Percentiles rank a stretch among this genome's conserved stretches.
Evolutionary conservation across 441 rosid species (phyloP).

Genomic region (Pelargonium citronellum): DNA sequence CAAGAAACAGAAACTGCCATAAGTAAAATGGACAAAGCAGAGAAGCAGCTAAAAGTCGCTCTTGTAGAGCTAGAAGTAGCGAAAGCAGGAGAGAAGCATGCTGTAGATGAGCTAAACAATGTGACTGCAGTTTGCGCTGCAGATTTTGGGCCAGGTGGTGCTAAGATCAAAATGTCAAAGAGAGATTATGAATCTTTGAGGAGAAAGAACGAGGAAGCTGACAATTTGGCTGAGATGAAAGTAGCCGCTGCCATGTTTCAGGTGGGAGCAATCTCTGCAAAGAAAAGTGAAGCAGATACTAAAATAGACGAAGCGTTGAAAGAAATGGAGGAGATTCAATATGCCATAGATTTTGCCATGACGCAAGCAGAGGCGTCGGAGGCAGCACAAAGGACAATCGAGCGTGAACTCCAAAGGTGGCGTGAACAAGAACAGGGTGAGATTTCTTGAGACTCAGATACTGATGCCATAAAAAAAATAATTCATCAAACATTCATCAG

Average conservation of each 20-base stretch:
- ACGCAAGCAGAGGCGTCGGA: slow-evolving; percentile 94
- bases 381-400: slow-evolving; percentile 84
- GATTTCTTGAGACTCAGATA: slow-evolving; percentile 62
- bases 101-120: slow-evolving; percentile 58
- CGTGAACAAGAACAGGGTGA: slow-evolving; percentile 77
- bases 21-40: slow-evolving; percentile 59
- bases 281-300: slow-evolving; percentile 75
- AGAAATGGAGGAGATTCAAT: slow-evolving; percentile 72
- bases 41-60: slow-evolving; percentile 55
- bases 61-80: slow-evolving; percentile 85
- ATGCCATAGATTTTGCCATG: slow-evolving; percentile 56
- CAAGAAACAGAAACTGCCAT: slow-evolving; percentile 59
- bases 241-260: slow-evolving; percentile 94
- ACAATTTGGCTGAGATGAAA: slow-evolving; percentile 77
- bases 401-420: slow-evolving; percentile 91
- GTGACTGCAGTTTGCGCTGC: slow-evolving; percentile 74
- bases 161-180: slow-evolving; percentile 70
- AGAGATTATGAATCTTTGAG: slow-evolving; percentile 73
- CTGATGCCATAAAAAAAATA: slow-evolving; percentile 43
- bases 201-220: slow-evolving; percentile 68
- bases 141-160: slow-evolving; percentile 56
- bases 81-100: slow-evolving; percentile 54
- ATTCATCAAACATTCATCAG: slow-evolving; percentile 46
- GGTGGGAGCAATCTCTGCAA: slow-evolving; percentile 86
- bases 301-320: slow-evolving; percentile 55